phyloP scores from a whole-genome alignment of 129 eudicot genomes.

The Oenanthe sinensis region DNA sequence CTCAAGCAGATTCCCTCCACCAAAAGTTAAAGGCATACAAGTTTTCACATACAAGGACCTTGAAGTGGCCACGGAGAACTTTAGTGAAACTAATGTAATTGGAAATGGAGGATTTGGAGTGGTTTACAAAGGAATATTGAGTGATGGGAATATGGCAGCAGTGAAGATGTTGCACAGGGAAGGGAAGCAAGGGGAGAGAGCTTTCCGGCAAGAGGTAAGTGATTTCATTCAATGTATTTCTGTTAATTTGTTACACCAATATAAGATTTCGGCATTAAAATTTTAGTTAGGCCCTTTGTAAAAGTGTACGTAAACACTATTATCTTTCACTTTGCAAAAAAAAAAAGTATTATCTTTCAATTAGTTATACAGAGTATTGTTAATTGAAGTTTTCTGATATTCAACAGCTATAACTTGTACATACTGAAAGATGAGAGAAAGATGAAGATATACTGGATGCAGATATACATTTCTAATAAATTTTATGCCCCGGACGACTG shows the following conservation, averaged over 20 bases:
- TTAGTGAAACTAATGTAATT: slow-evolving; percentile 52
- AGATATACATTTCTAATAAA: neutral
- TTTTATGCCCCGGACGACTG: neutral
- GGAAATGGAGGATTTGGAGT: slow-evolving; percentile 64
- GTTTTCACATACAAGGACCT: slow-evolving; percentile 76
- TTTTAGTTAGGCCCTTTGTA: neutral
- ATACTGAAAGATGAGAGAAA: neutral
- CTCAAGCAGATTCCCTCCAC: slow-evolving; percentile 23
- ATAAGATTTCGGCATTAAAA: neutral
- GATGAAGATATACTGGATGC: neutral
- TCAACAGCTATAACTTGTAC: neutral
- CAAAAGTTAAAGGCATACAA: slow-evolving; percentile 57
- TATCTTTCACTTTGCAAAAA: neutral
- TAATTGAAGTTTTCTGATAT: neutral
- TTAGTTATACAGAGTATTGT: neutral
- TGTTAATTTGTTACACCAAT: neutral
- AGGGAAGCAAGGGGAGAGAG: slow-evolving; percentile 85
- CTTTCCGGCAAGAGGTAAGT: slow-evolving; percentile 76
- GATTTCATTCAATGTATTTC: slow-evolving; percentile 5
- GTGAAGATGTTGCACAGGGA: slow-evolving; percentile 58
- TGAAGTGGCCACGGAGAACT: slow-evolving; percentile 61
- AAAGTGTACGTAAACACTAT: neutral
- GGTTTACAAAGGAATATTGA: slow-evolving; percentile 60
- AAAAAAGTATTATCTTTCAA: neutral
- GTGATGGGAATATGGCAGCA: slow-evolving; percentile 75